Percentiles rank a stretch among this genome's conserved stretches.
Evolutionary conservation across 73 alveolate species (phyloP).

Genomic region (Uronychia binucleata): DNA sequence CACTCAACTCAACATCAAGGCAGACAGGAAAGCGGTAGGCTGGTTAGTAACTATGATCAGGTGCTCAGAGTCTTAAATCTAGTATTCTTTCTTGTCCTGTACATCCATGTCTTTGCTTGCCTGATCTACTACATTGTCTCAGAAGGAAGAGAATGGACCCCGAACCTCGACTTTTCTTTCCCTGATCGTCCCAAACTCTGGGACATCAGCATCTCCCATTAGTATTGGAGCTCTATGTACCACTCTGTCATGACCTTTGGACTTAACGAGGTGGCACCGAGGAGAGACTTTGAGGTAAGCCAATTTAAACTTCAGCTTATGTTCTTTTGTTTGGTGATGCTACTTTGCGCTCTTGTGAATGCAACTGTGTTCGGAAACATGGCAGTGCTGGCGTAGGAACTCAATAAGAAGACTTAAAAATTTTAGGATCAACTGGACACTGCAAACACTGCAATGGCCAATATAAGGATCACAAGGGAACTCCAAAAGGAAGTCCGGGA

Average conservation of each 20-base stretch:
- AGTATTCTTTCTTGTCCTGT: constrained; percentile 28
- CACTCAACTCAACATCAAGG: constrained; percentile 28
- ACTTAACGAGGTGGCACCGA: not conserved
- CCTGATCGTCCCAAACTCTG: not conserved
- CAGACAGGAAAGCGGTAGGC: constrained; percentile 34
- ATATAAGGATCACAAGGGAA: constrained; percentile 10
- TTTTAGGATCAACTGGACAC: constrained; percentile 39
- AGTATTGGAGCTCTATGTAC: not conserved
- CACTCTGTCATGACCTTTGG: constrained; percentile 5
- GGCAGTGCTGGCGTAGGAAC: constrained; percentile 11
- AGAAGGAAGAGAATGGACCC: constrained; percentile 20
- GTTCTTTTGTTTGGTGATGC: not conserved
- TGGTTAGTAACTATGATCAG: no score
- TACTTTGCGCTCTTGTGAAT: constrained; percentile 18
- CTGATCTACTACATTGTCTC: constrained; percentile 20
- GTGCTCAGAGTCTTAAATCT: constrained; percentile 32
- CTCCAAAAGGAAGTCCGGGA: constrained; percentile 39
- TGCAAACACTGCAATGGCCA: constrained; percentile 53
- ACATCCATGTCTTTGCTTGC: constrained; percentile 40
- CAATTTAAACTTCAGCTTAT: constrained; percentile 21
- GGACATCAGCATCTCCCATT: not conserved
- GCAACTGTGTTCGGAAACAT: constrained; percentile 26
- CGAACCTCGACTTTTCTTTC: constrained; percentile 22
- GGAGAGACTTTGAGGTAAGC: not conserved
- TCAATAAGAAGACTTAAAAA: constrained; percentile 22